Conservation (phyloP, 176 grass and related monocot genomes). For the Rhipidocladum racemiflorum region DNA sequence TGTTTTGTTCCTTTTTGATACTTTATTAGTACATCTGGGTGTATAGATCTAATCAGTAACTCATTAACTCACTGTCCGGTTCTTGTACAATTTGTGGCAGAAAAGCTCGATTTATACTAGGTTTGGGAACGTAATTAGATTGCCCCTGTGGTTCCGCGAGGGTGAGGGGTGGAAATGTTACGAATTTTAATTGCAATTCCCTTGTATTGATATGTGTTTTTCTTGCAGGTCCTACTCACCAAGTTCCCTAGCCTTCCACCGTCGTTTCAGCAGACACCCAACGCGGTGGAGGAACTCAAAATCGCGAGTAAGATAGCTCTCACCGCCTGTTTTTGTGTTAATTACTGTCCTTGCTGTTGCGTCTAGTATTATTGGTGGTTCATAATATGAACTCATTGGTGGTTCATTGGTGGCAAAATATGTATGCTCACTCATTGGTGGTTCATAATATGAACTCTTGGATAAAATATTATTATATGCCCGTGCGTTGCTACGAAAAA, state of each 20-base stretch:
- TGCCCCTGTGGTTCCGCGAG: background rate
- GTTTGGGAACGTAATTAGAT: background rate
- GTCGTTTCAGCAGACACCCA: conserved; percentile 69
- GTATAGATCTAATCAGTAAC: background rate
- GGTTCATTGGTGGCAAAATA: background rate
- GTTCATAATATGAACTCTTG: background rate
- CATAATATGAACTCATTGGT: no score
- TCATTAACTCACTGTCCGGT: background rate
- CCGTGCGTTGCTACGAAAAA: no score
- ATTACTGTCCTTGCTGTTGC: background rate
- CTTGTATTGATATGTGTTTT: background rate
- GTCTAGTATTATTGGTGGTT: background rate
- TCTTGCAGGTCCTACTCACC: conserved; percentile 72
- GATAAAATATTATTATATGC: background rate
- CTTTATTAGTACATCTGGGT: background rate
- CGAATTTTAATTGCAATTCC: background rate
- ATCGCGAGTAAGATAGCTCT: conserved; percentile 59
- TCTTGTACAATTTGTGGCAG: background rate
- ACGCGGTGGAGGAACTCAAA: conserved; percentile 71
- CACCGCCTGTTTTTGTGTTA: background rate
- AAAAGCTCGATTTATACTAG: background rate
- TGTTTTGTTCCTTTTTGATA: background rate
- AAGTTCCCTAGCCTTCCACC: conserved; percentile 89
- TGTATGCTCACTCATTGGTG: background rate
- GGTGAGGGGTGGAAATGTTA: background rate